Conservation (phyloP, 2,329 filamentous ascomycete species). For the Calonectria crousiana region DNA sequence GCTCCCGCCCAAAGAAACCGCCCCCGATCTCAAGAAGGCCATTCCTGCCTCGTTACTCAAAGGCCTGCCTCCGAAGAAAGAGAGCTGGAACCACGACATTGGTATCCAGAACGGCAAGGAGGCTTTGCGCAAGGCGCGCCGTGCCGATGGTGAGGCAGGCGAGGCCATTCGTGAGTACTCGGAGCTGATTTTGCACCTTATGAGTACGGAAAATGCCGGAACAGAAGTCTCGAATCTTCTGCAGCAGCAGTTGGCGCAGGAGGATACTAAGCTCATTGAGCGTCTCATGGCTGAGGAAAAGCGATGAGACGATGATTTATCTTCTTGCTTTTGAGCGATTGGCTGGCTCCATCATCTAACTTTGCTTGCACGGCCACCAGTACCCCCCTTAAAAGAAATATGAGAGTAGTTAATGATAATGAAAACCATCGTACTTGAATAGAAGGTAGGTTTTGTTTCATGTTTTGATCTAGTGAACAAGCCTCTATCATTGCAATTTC, state of each 20-base stretch:
- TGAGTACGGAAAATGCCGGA: slow-evolving; percentile 50
- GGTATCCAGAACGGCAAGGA: slow-evolving; percentile 69
- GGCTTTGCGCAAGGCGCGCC: slow-evolving; percentile 63
- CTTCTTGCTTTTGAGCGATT: background rate
- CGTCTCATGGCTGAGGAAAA: slow-evolving; percentile 61
- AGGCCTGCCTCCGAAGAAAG: slow-evolving; percentile 49
- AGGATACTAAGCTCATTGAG: slow-evolving; percentile 64
- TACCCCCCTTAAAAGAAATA: background rate
- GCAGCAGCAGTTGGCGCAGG: slow-evolving; percentile 58
- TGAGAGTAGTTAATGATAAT: slow-evolving; percentile 32
- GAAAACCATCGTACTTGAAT: slow-evolving; percentile 20
- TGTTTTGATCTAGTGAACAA: background rate
- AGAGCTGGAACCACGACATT: slow-evolving; percentile 69
- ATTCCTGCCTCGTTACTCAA: slow-evolving; percentile 51
- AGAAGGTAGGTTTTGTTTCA: slow-evolving; percentile 31
- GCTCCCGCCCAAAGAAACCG: slow-evolving; percentile 55
- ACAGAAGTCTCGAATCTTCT: slow-evolving; percentile 53
- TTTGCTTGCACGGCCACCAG: background rate
- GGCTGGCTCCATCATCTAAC: slow-evolving; percentile 5
- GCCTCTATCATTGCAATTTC: background rate
- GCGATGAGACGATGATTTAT: slow-evolving; percentile 34
- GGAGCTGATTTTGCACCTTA: slow-evolving; percentile 65
- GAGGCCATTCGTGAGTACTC: slow-evolving; percentile 72
- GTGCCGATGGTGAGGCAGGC: slow-evolving; percentile 64
- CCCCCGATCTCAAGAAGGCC: slow-evolving; percentile 32